Percentiles rank a stretch among this genome's conserved stretches.
Conservation (phyloP, 345 rosid genomes). For the Cardiospermum halicacabum region DNA sequence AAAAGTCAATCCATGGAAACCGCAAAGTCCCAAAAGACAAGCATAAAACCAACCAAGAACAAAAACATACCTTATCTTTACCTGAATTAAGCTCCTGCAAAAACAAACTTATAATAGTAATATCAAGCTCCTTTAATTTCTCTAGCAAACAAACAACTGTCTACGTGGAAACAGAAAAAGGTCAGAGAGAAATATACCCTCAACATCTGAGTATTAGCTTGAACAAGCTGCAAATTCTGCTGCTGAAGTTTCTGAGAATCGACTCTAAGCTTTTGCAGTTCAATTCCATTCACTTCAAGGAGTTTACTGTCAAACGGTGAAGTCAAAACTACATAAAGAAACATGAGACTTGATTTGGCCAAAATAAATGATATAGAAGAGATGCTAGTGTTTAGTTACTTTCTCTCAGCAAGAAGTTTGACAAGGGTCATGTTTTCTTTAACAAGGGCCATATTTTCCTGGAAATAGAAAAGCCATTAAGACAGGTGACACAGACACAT, state of each 20-base stretch:
- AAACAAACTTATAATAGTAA: conserved; percentile 20
- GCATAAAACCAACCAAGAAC: conserved; percentile 14
- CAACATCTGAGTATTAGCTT: conserved; percentile 51
- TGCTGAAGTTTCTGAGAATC: conserved; percentile 50
- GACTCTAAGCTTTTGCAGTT: conserved; percentile 52
- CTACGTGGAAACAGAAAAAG: background rate
- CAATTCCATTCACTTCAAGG: conserved; percentile 43
- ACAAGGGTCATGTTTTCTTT: conserved; percentile 55
- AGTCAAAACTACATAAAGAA: conserved; percentile 15
- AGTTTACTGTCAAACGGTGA: conserved; percentile 36
- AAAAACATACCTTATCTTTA: conserved; percentile 55
- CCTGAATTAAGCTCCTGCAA: conserved; percentile 66
- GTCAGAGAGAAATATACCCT: conserved; percentile 33
- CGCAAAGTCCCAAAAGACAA: conserved; percentile 3
- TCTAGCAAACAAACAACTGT: background rate
- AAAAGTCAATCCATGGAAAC: conserved; percentile 15
- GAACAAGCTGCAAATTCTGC: conserved; percentile 63
- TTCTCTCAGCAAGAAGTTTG: conserved; percentile 46
- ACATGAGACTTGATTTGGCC: background rate
- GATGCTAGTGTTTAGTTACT: conserved; percentile 35
- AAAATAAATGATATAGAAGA: background rate
- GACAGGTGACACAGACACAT: background rate
- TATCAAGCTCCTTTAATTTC: conserved; percentile 7
- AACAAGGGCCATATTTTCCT: too few species aligned
- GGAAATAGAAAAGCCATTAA: conserved; percentile 1